Evolutionary conservation across 306 rosid genomes (phyloP).

Genomic region (Phaseolus lunatus): DNA sequence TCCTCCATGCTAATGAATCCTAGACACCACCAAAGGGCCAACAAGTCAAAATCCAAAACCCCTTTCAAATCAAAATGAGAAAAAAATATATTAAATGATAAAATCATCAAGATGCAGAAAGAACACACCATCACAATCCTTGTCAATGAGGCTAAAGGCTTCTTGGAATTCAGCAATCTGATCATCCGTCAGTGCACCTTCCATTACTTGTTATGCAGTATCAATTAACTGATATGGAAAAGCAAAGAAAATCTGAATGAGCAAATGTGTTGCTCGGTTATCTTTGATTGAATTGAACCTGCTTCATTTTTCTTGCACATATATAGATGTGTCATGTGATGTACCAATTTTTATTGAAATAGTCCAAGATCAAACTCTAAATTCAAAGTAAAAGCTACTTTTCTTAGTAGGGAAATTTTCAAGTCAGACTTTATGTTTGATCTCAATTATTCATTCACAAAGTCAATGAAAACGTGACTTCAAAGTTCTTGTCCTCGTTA

Average conservation of each 20-base stretch:
- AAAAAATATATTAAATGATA: neutral
- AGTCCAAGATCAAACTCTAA: slow-evolving; percentile 46
- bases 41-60: neutral
- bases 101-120: slow-evolving; percentile 14
- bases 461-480: slow-evolving; percentile 27
- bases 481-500: neutral
- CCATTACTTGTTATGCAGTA: slow-evolving; percentile 47
- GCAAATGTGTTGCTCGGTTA: slow-evolving; percentile 27
- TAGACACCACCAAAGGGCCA: slow-evolving; percentile 37
- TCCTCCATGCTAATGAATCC: slow-evolving; percentile 88
- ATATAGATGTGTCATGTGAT: neutral
- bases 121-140: slow-evolving; percentile 58
- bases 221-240: neutral
- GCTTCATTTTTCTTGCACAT: slow-evolving; percentile 15
- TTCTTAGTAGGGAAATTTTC: slow-evolving; percentile 23
- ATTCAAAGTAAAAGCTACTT: slow-evolving; percentile 35
- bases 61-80: neutral
- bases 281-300: neutral
- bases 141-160: slow-evolving; percentile 88
- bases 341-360: neutral
- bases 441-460: neutral
- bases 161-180: slow-evolving; percentile 84
- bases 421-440: neutral
- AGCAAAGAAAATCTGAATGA: slow-evolving; percentile 27
- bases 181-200: slow-evolving; percentile 67